Base-by-base conservation (phyloP, 2,329 filamentous ascomycete species). In the Aaosphaeria pasadenensis region DNA sequence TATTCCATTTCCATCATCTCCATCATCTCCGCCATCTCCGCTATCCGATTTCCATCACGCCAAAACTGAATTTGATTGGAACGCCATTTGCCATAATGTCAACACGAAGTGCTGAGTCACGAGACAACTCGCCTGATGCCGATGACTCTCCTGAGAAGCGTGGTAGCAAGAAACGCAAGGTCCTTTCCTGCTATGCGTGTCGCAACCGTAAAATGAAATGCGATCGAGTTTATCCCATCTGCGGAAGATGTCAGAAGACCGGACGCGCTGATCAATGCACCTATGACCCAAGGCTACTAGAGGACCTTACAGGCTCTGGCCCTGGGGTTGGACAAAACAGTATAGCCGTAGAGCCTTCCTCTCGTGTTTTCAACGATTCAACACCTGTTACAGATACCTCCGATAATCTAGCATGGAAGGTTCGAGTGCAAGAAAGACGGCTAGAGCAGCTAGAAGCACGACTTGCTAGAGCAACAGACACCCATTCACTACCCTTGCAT, bases 191-290 rank as follows among this genome's bases (percentile, higher is more conserved):
- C 51, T 74, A 71, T 51, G 71, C 74, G 9, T 77, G 74, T 60
- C 69, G 74, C 44, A 67, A 67, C 39, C 64, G 74, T n/a, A 76
- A 76, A 54, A 69, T 77, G 53, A 74, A 75, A 54, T 76, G 74
- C 54, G 74, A 76, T 53, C 70, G 74, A 36, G 62, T 69, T 4
- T 69, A 72, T 52, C 74, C 74, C 32, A 67, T 74, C 2, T 77
- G 74, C 47, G 68, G 71, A 35, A 63, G 74, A 39, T 77, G 74
- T 47, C 64, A 69, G 24, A 75, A 70, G 51, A 71, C 71, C 40
- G 74, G 74, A 39, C 62, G 74, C 49, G 62, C 69, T 5, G 62
- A 71, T 7, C 66, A 69, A 41, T 77, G 74, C 50, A 62, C 70
- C 5, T 76, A 76, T 48, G 62, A 69, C 47, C 59, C 69, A 31